These are phyloP conservation scores for Crithidia acanthocephali DNA, from an alignment of 208 protist genomes.

Conservation along the genomic window DNA sequence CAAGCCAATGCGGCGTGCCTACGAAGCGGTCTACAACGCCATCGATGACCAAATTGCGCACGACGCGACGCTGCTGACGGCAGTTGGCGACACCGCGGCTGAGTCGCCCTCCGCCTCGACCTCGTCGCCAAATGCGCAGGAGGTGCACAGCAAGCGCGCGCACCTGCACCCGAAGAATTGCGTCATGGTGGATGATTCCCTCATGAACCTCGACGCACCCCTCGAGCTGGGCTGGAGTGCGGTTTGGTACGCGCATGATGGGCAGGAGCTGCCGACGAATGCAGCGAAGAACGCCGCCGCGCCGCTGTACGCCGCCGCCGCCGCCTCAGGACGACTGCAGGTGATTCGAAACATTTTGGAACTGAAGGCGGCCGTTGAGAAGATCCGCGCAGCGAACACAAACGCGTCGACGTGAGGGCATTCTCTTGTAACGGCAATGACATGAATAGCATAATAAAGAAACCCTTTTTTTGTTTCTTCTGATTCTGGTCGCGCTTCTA, in stretches of 20 bases:
- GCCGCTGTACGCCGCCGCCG: constrained; percentile 36
- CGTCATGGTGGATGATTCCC: constrained; percentile 83
- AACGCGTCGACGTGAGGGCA: neutral
- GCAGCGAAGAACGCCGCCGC: constrained; percentile 12
- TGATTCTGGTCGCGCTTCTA: too few relatives aligned
- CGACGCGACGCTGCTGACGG: constrained; percentile 28
- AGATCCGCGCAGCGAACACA: constrained; percentile 24
- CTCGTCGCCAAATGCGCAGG: constrained; percentile 7
- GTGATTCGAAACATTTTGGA: constrained; percentile 59
- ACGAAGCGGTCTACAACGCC: constrained; percentile 55
- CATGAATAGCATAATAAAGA: too few relatives aligned
- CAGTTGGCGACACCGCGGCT: neutral
- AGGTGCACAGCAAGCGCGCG: constrained; percentile 32
- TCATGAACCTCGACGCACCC: constrained; percentile 74
- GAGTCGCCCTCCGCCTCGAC: neutral
- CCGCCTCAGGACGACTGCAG: constrained; percentile 41
- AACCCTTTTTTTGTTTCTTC: too few relatives aligned
- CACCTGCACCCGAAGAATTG: constrained; percentile 37
- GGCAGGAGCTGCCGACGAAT: constrained; percentile 33
- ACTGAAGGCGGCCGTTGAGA: constrained; percentile 49
- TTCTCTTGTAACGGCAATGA: too few relatives aligned
- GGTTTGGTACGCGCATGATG: constrained; percentile 70
- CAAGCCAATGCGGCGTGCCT: constrained; percentile 69
- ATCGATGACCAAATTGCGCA: constrained; percentile 36
- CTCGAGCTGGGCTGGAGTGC: constrained; percentile 67